A percentile compares a stretch with the other conserved stretches of the same genome.
Conservation (phyloP, 129 eudicot genomes). For the Erigeron canadensis region DNA sequence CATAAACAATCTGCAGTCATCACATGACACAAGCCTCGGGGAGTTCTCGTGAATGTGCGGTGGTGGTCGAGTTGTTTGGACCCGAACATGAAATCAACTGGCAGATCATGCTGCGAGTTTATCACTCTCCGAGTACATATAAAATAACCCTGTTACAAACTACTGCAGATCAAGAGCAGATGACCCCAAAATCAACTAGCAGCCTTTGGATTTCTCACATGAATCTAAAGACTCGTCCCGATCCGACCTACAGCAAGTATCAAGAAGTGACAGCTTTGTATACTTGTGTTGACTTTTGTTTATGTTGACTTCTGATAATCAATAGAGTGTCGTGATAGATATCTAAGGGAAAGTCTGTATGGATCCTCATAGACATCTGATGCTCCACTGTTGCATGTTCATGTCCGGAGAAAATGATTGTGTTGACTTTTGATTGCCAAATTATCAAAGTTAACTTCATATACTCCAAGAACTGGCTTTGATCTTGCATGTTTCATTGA, state of each 20-base stretch:
- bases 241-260: slow-evolving; percentile 73
- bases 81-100: slow-evolving; percentile 48
- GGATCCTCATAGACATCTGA: slow-evolving; percentile 89
- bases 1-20: slow-evolving; percentile 56
- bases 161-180: slow-evolving; percentile 63
- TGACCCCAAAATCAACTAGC: slow-evolving; percentile 66
- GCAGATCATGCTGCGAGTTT: slow-evolving; percentile 75
- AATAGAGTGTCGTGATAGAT: slow-evolving; percentile 44
- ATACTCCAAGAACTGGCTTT: slow-evolving; percentile 66
- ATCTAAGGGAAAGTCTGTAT: slow-evolving; percentile 70
- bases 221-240: slow-evolving; percentile 82
- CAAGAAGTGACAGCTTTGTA: slow-evolving; percentile 49
- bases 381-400: slow-evolving; percentile 43
- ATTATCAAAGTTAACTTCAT: slow-evolving; percentile 49
- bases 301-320: slow-evolving; percentile 40
- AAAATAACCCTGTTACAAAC: slow-evolving; percentile 57
- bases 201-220: slow-evolving; percentile 65
- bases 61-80: slow-evolving; percentile 50
- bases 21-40: slow-evolving; percentile 64
- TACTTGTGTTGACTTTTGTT: slow-evolving; percentile 30
- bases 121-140: slow-evolving; percentile 70
- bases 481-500: slow-evolving; percentile 81
- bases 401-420: slow-evolving; percentile 50
- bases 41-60: slow-evolving; percentile 75
- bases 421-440: slow-evolving; percentile 43